A percentile compares a stretch with the other conserved stretches of the same genome.
Conservation (phyloP, 257 asterid genomes). For the Fraxinus cuspidata region DNA sequence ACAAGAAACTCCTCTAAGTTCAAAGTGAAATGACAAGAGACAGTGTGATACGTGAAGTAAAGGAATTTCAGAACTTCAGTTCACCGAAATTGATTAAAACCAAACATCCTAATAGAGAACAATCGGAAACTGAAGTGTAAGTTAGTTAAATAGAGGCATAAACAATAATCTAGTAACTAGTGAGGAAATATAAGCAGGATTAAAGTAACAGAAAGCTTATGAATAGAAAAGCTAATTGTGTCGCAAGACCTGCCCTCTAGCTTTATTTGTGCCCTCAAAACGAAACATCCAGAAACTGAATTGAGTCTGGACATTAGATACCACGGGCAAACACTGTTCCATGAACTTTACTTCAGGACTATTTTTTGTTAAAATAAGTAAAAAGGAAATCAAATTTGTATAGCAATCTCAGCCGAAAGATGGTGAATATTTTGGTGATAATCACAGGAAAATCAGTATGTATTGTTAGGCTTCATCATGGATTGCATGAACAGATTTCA, state of each 20-base stretch:
- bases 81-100: background rate
- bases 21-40: background rate
- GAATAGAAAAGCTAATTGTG: conserved; percentile 46
- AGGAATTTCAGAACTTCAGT: background rate
- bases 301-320: conserved; percentile 51
- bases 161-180: background rate
- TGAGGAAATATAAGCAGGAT: conserved; percentile 39
- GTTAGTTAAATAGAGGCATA: background rate
- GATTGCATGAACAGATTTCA: conserved; percentile 34
- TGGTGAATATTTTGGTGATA: conserved; percentile 56
- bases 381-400: background rate
- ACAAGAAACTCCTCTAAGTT: background rate
- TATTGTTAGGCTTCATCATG: conserved; percentile 42
- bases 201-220: conserved; percentile 52
- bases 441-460: conserved; percentile 51
- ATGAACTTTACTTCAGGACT: background rate
- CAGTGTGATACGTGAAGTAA: background rate
- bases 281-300: conserved; percentile 50
- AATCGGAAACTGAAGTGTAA: background rate
- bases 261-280: conserved; percentile 59
- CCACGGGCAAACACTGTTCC: conserved; percentile 38
- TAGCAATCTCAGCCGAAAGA: conserved; percentile 90
- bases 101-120: background rate
- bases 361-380: background rate
- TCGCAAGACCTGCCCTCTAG: conserved; percentile 59